Conservation (phyloP, 352 stramenopile genomes). For the Stephanocyclus meneghinianus region DNA sequence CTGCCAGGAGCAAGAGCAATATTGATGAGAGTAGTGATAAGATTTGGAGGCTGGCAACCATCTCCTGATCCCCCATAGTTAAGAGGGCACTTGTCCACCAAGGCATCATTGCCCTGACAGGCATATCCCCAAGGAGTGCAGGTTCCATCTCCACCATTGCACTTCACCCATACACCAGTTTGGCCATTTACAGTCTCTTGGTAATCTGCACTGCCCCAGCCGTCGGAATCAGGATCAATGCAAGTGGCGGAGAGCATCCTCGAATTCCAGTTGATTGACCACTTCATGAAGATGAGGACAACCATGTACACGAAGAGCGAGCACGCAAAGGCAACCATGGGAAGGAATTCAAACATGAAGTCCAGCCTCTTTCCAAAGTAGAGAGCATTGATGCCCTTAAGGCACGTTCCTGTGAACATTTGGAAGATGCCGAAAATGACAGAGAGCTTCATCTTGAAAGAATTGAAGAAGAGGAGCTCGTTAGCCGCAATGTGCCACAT, state of each 20-base stretch:
- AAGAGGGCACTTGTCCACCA: slow-evolving; percentile 88
- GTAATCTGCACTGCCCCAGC: slow-evolving; percentile 74
- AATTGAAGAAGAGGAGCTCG: slow-evolving; percentile 99
- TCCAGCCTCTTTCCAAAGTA: slow-evolving; percentile 95
- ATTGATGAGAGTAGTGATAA: slow-evolving; percentile 99
- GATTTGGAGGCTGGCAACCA: slow-evolving; percentile 93
- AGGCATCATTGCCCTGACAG: slow-evolving; percentile 65
- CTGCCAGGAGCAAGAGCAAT: slow-evolving; percentile 92
- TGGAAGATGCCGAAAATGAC: slow-evolving; percentile 98
- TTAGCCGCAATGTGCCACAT: slow-evolving; percentile 97
- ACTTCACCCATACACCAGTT: slow-evolving; percentile 65
- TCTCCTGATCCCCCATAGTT: slow-evolving; percentile 91
- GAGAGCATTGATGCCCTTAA: slow-evolving; percentile 94
- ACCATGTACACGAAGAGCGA: slow-evolving; percentile 99
- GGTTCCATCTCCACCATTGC: slow-evolving; percentile 49
- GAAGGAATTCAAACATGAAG: slow-evolving; percentile 97
- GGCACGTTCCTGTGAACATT: slow-evolving; percentile 96
- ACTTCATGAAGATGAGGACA: slow-evolving; percentile 98
- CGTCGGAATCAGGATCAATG: slow-evolving; percentile 62
- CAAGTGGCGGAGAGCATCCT: slow-evolving; percentile 87
- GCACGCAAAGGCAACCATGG: slow-evolving; percentile 94
- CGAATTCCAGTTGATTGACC: slow-evolving; percentile 96
- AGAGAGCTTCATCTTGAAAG: slow-evolving; percentile 99
- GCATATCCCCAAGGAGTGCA: slow-evolving; percentile 78
- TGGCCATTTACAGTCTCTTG: slow-evolving; percentile 34